A percentile compares a stretch with the other conserved stretches of the same genome.
Evolutionary conservation across 2,329 filamentous ascomycete species (phyloP).

Genomic region (Alternaria sp.): DNA sequence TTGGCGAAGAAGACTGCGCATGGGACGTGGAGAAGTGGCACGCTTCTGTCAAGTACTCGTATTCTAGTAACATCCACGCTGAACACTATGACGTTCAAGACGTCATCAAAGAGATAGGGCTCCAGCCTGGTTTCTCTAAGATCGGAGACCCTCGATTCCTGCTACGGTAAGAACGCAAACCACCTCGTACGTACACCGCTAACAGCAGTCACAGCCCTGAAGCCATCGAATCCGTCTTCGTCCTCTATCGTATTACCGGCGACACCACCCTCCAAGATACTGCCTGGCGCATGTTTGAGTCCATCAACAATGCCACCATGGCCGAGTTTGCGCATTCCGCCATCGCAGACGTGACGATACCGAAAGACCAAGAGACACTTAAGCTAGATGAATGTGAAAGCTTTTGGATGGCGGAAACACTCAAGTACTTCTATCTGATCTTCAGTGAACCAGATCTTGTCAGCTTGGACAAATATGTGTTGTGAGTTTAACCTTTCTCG

Average conservation of each 20-base stretch:
- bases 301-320: slow-evolving; percentile 71
- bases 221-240: slow-evolving; percentile 87
- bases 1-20: slow-evolving; percentile 49
- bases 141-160: slow-evolving; percentile 52
- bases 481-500: slow-evolving; percentile 45
- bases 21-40: slow-evolving; percentile 57
- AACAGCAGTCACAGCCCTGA: slow-evolving; percentile 68
- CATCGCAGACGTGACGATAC: slow-evolving; percentile 68
- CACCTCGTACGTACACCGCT: not conserved
- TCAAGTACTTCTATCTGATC: slow-evolving; percentile 91
- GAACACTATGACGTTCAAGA: slow-evolving; percentile 29
- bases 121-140: slow-evolving; percentile 52
- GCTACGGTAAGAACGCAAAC: slow-evolving; percentile 43
- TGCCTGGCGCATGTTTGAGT: slow-evolving; percentile 85
- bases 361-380: slow-evolving; percentile 30
- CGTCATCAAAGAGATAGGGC: slow-evolving; percentile 50
- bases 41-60: slow-evolving; percentile 44
- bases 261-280: slow-evolving; percentile 77
- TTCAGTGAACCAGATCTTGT: slow-evolving; percentile 74
- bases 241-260: slow-evolving; percentile 89
- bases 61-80: slow-evolving; percentile 20
- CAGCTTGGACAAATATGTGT: slow-evolving; percentile 72
- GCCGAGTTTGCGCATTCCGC: slow-evolving; percentile 75
- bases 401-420: slow-evolving; percentile 89
- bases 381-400: slow-evolving; percentile 63